Conservation (phyloP, 2,329 filamentous ascomycete genomes). For the Colletotrichum lupini region DNA sequence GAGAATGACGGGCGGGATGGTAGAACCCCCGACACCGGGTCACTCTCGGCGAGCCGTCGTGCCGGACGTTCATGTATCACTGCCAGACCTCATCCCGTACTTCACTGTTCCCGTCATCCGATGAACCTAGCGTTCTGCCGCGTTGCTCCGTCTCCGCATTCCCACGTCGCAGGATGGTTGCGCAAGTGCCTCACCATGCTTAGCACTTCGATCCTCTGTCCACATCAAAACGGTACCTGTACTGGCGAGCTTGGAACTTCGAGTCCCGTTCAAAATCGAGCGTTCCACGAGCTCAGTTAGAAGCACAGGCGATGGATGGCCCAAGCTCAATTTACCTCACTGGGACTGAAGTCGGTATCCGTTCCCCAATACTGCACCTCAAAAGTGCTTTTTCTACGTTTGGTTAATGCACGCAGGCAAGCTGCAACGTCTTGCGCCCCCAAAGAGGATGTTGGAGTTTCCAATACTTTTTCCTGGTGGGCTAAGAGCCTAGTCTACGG, state of each 20-base stretch:
- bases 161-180: constrained; percentile 27
- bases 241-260: neutral
- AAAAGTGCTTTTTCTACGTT: constrained; percentile 11
- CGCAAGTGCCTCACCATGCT: constrained; percentile 29
- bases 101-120: constrained; percentile 12
- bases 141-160: constrained; percentile 9
- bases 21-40: constrained; percentile 2
- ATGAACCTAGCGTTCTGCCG: constrained; percentile 10
- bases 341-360: constrained; percentile 6
- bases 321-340: constrained; percentile 15
- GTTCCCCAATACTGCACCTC: constrained; percentile 5
- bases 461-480: neutral
- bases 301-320: neutral
- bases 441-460: neutral
- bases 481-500: neutral
- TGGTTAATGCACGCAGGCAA: constrained; percentile 5
- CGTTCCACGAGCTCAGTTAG: neutral
- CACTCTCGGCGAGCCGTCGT: constrained; percentile 5
- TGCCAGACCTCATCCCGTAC: neutral
- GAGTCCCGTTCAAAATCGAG: neutral
- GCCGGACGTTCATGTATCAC: constrained; percentile 8
- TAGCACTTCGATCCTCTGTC: neutral
- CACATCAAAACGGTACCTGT: neutral
- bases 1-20: neutral
- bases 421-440: constrained; percentile 5